phyloP scores from a whole-genome alignment of 371 early-diverging fungal species.

The Rhizopus delemar region DNA sequence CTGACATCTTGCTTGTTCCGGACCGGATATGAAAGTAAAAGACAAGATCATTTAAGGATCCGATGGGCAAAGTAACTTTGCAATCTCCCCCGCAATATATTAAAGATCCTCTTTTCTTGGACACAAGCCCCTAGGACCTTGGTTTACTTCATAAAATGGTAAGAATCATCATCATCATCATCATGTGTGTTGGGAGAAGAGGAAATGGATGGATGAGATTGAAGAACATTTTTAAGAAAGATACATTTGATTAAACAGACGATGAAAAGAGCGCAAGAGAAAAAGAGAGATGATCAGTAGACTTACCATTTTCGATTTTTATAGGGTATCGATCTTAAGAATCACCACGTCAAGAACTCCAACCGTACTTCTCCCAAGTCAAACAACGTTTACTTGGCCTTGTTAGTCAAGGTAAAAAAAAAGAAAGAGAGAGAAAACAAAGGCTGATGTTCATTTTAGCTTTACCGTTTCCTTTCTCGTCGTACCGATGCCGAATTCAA shows the following conservation, averaged over 20 bases:
- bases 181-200: neutral
- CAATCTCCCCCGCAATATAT: too few relatives aligned
- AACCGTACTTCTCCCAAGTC: slow-evolving; percentile 87
- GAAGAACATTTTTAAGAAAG: neutral
- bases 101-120: slow-evolving; percentile 1
- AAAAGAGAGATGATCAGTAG: neutral
- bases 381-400: slow-evolving; percentile 91
- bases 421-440: neutral
- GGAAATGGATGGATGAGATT: slow-evolving; percentile 1
- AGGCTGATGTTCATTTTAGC: slow-evolving; percentile 47
- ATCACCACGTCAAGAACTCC: slow-evolving; percentile 93
- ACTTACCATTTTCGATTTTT: neutral
- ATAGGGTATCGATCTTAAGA: slow-evolving; percentile 95
- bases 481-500: slow-evolving; percentile 97
- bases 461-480: slow-evolving; percentile 98
- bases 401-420: slow-evolving; percentile 88
- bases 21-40: too few relatives aligned
- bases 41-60: too few relatives aligned
- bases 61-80: too few relatives aligned
- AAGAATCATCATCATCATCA: neutral
- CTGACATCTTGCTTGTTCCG: neutral
- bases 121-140: slow-evolving; percentile 4
- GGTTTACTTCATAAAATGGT: neutral
- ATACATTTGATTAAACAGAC: too few relatives aligned
- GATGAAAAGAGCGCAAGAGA: neutral